Percentiles rank a stretch among this genome's conserved stretches.
These are phyloP conservation scores for Pseudogymnoascus sp. DNA, from an alignment of 2,329 filamentous ascomycete species.

Conservation along the genomic window DNA sequence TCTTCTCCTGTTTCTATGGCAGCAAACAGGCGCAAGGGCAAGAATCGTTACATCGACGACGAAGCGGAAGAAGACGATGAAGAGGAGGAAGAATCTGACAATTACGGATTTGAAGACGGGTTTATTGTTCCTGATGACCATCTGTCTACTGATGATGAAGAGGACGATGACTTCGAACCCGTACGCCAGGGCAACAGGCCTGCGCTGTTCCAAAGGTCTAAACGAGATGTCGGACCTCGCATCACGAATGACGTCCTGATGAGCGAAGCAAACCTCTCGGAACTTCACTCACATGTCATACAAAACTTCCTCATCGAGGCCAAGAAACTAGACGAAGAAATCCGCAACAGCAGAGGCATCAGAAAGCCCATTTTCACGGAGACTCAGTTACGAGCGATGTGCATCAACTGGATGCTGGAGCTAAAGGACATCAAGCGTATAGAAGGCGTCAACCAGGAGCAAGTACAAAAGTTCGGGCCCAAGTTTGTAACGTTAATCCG, in stretches of 20 bases:
- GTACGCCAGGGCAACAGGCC: constrained; percentile 32
- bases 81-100: constrained; percentile 12
- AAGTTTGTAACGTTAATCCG: constrained; percentile 53
- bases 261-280: constrained; percentile 40
- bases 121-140: constrained; percentile 39
- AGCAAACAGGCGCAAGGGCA: constrained; percentile 27
- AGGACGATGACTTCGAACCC: constrained; percentile 29
- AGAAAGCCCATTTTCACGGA: constrained; percentile 60
- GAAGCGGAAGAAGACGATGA: constrained; percentile 32
- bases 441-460: constrained; percentile 52
- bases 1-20: constrained; percentile 53
- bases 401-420: constrained; percentile 56
- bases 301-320: constrained; percentile 57
- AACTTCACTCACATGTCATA: constrained; percentile 57
- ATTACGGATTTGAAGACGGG: constrained; percentile 31
- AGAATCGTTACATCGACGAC: constrained; percentile 25
- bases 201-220: constrained; percentile 41
- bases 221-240: constrained; percentile 44
- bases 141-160: constrained; percentile 18
- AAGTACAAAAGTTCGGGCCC: constrained; percentile 53
- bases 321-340: constrained; percentile 48
- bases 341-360: constrained; percentile 52
- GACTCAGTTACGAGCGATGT: constrained; percentile 64
- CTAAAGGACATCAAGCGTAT: constrained; percentile 56
- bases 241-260: constrained; percentile 51